Evolutionary conservation across 2,329 filamentous ascomycete species (phyloP), one percentile per base, ranked within the genome.

Genomic region (Aspergillus costaricaensis): DNA sequence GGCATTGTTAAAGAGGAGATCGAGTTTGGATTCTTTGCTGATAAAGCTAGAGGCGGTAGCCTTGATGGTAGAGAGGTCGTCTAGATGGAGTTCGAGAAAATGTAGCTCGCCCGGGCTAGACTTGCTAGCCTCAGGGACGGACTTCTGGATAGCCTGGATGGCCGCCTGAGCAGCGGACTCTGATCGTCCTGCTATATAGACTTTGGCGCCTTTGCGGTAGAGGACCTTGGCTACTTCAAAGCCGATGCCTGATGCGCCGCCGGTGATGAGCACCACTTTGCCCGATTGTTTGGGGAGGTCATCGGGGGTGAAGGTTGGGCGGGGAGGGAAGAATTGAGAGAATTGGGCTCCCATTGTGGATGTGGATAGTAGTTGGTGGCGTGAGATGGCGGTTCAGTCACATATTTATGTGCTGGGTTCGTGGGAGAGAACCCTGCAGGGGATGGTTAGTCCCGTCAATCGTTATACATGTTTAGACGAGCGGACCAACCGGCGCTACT

Each of bases 71-170:
- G 57, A 21, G 2, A 68, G 63, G 21, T 67, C 64, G 57, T 59
- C 63, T 66, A 78, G 71, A 73, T 85, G 82, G 4, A 85, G 71
- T n/a, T 73, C 66, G 15, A 85, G 68, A 1, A 49, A 49, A n/a
- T 30, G 21, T n/a, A 49, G 15, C 8, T n/a, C 15, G 15, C 44
- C 44, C 0, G 23, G 1, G 23, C 44, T 49, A 15, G 3, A 5
- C 12, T 49, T 23, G 15, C 6, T 2, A 23, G 15, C 10, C 44
- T n/a, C 3, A 1, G 3, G 44, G 12, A 17, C 44, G 8, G 44
- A n/a, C 27, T 49, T 21, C 4, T 17, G 44, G 44, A 49, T 49
- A 3, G 44, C 23, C 21, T 17, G 44, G 12, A 44, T 44, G 19
- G 41, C 51, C 12, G 12, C 36, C 7, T 43, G 38, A 23, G 51